Conservation (phyloP, 306 rosid genomes). For the Casuarina glauca region DNA sequence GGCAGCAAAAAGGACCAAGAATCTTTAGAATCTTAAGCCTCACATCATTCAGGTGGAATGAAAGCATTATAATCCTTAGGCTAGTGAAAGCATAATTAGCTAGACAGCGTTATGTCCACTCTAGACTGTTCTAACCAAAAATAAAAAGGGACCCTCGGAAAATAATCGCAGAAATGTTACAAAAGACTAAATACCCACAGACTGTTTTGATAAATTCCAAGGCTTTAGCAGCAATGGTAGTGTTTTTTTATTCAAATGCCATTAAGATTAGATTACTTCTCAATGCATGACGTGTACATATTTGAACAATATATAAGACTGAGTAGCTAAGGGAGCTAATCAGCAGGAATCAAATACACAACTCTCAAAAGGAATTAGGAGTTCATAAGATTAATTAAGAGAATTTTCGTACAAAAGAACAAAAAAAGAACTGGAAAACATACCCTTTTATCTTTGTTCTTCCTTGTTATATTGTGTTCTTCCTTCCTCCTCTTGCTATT, state of each 20-base stretch:
- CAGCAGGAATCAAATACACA: neutral
- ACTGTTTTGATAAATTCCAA: neutral
- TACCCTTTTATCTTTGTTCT: constrained; percentile 93
- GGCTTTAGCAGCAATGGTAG: neutral
- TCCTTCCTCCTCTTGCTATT: constrained; percentile 98
- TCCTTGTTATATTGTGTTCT: constrained; percentile 70
- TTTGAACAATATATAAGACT: neutral
- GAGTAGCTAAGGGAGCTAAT: neutral
- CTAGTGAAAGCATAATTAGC: neutral
- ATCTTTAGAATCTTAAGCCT: neutral
- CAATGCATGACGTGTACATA: neutral
- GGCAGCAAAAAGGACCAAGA: neutral
- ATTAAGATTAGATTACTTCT: neutral
- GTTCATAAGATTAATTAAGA: neutral
- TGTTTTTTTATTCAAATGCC: neutral
- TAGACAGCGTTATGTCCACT: neutral
- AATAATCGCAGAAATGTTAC: neutral
- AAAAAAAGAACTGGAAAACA: constrained; percentile 4
- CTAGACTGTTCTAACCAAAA: neutral
- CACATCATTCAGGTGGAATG: neutral
- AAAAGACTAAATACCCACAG: neutral
- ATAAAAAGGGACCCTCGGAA: neutral
- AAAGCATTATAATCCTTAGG: constrained; percentile 4
- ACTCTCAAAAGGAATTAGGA: neutral
- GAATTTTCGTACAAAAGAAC: neutral